A percentile compares a stretch with the other conserved stretches of the same genome.
Conservation (phyloP, 2,329 filamentous ascomycete genomes). For the Phyllosticta citriasiana region DNA sequence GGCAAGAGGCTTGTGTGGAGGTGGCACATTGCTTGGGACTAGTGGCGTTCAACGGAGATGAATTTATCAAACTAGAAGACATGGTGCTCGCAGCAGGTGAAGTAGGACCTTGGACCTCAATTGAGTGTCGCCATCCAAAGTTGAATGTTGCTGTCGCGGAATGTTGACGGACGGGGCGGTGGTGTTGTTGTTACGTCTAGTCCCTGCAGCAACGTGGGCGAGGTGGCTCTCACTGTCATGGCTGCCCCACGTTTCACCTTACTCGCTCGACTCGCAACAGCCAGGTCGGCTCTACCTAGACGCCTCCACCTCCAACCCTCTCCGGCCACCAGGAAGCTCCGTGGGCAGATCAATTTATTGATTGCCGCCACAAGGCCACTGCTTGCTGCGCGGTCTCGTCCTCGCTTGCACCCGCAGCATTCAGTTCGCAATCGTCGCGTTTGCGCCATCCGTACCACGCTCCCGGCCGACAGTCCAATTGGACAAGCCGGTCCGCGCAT, state of each 20-base stretch:
- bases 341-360: not conserved
- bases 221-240: not conserved
- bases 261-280: conserved; percentile 3
- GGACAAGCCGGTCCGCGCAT: conserved; percentile 7
- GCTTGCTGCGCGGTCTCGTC: conserved; percentile 5
- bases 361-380: not conserved
- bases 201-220: conserved; percentile 10
- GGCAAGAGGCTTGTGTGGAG: not conserved
- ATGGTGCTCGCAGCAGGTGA: not conserved
- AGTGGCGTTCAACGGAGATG: not conserved
- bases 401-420: not conserved
- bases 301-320: conserved; percentile 3
- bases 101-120: not conserved
- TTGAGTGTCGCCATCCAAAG: not conserved
- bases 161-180: not conserved
- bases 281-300: conserved; percentile 2
- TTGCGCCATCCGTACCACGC: not conserved
- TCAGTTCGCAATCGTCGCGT: not conserved
- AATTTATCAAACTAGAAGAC: not conserved
- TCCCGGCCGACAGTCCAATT: conserved; percentile 5
- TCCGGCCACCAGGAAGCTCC: conserved; percentile 1
- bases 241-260: conserved; percentile 8
- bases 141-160: not conserved
- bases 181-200: not conserved
- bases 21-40: not conserved